Percentiles rank a stretch among this genome's conserved stretches.
Conservation (phyloP, 1,139 yeast genomes). For the Hemisphaericaspora xylofermentans region DNA sequence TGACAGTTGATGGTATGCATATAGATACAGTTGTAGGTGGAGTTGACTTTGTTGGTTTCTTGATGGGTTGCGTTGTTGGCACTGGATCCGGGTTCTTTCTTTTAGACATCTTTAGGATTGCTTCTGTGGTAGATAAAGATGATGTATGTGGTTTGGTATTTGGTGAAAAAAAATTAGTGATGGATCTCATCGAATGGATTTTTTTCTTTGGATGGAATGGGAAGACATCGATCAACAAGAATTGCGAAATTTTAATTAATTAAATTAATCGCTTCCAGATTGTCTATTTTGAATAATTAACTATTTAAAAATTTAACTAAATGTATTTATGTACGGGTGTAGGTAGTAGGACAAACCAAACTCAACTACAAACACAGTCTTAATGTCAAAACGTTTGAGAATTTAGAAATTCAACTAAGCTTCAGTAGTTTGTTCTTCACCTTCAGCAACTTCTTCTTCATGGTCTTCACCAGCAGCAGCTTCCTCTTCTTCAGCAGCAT, state of each 20-base stretch:
- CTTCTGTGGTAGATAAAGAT: background rate
- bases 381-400: background rate
- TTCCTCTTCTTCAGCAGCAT: constrained; percentile 26
- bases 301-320: background rate
- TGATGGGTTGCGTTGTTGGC: constrained; percentile 19
- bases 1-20: constrained; percentile 66
- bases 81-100: constrained; percentile 25
- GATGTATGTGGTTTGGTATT: background rate
- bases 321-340: background rate
- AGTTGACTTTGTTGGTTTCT: constrained; percentile 31
- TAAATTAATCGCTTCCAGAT: too few relatives aligned
- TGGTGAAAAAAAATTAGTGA: background rate
- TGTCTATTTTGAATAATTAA: background rate
- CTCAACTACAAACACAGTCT: background rate
- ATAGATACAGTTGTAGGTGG: constrained; percentile 33
- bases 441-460: constrained; percentile 9
- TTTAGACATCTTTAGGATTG: constrained; percentile 30
- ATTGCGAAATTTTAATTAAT: too few relatives aligned
- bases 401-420: constrained; percentile 1
- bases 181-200: constrained; percentile 1
- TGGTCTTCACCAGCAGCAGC: constrained; percentile 17
- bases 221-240: background rate
- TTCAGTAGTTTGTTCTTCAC: constrained; percentile 3
- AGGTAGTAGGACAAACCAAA: too few relatives aligned
- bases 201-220: background rate